Evolutionary conservation across 2,329 filamentous ascomycete genomes (phyloP), one percentile per base, ranked within the genome.

Genomic region (Colletotrichum sp.): DNA sequence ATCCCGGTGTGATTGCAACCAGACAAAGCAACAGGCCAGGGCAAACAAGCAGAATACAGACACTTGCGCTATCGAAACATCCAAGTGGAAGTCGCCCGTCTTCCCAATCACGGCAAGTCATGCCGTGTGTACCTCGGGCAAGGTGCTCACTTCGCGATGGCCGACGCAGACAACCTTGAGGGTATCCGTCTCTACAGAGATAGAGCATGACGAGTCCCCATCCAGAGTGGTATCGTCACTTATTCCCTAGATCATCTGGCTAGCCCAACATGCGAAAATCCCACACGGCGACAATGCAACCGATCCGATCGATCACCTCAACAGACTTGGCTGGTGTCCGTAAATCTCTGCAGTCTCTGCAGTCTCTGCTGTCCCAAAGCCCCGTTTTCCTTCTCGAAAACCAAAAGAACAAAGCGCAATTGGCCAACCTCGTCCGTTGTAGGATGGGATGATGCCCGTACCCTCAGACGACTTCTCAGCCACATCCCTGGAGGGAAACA

Each of bases 381-480:
- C 70, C 73, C 70, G 43, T 73, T 75, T 75, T 57, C 64, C 66
- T 59, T 69, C 64, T 60, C 59, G 52, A 59, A 60, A 34, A 18
- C 32, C 8, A 57, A 18, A 73, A 59, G 52, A 30, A 43, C 64
- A 75, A 73, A 65, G 73, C 73, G 70, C 70, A 73, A 73, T 75
- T 68, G 70, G 69, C 73, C 73, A 75, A 73, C 70, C 70, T 73
- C 64, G 28, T 68, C 55, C 52, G 36, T 36, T 52, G 26, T 28
- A 75, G 68, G 64, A 69, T n/a, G 64, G 73, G 73, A 75, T 75
- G 24, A 75, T 75, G 73, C 73, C 48, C 73, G 70, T 36, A 73
- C 70, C n/a, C 64, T 68, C 70, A 65, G 55, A 59, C 73, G 57
- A 48, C 28, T 59, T 68, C 73, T 75, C 70, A 75, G 73, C 73